These are phyloP conservation scores for Annulohypoxylon moriforme DNA, from an alignment of 495 filamentous ascomycete genomes.

Conservation along the genomic window DNA sequence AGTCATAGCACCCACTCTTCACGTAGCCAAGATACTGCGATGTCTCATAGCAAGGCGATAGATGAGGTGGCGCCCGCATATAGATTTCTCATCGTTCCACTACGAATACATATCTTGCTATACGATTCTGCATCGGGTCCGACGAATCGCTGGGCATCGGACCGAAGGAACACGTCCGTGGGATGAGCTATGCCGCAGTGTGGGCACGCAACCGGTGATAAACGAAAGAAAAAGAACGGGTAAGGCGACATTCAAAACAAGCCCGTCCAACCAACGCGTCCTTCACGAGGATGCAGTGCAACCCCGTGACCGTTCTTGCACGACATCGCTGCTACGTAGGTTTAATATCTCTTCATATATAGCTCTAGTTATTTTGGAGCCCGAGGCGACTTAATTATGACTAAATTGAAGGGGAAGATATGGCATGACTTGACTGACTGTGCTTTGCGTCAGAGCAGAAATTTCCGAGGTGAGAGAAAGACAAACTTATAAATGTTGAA, in stretches of 20 bases:
- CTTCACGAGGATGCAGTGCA: constrained; percentile 23
- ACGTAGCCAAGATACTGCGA: neutral
- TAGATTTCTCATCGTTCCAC: neutral
- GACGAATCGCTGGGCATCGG: constrained; percentile 8
- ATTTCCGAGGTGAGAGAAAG: constrained; percentile 21
- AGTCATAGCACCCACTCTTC: neutral
- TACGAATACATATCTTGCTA: neutral
- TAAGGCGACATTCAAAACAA: constrained; percentile 27
- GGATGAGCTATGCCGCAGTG: neutral
- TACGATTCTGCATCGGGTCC: neutral
- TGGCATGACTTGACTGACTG: neutral
- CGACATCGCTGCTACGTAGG: neutral
- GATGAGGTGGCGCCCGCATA: neutral
- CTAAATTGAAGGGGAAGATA: neutral
- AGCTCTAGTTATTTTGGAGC: constrained; percentile 1
- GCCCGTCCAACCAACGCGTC: constrained; percentile 5
- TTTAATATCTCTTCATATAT: constrained; percentile 15
- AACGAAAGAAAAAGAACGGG: neutral
- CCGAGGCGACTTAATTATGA: constrained; percentile 1
- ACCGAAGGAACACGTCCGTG: neutral
- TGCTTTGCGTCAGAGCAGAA: neutral
- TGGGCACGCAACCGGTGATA: neutral
- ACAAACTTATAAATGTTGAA: constrained; percentile 13
- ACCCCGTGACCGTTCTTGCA: constrained; percentile 23
- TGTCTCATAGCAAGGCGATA: neutral